Conservation (phyloP, 129 eudicot genomes). For the Flaveria ramosissima region DNA sequence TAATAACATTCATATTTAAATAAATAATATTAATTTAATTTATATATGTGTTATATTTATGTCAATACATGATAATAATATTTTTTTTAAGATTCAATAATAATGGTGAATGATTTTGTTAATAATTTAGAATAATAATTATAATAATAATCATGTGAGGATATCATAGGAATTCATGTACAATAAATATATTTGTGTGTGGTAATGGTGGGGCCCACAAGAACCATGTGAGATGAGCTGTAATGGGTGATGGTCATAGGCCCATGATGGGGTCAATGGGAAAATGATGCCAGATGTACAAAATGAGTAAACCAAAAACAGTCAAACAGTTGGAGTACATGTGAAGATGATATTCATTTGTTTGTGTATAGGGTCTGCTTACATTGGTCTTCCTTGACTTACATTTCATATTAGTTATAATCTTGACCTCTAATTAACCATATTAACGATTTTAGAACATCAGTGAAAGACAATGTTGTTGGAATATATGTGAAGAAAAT, state of each 20-base stretch:
- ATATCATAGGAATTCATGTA: constrained; percentile 24
- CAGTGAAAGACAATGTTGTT: not conserved
- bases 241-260: constrained; percentile 38
- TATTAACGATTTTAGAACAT: not conserved
- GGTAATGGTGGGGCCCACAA: constrained; percentile 38
- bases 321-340: constrained; percentile 50
- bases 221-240: constrained; percentile 76
- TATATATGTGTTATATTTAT: too few species aligned
- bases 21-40: too few species aligned
- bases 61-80: too few species aligned
- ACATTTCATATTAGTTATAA: not conserved
- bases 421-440: not conserved
- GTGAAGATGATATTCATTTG: constrained; percentile 42
- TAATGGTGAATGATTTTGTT: not conserved
- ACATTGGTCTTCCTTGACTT: constrained; percentile 23
- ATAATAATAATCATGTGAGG: constrained; percentile 4
- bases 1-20: not conserved
- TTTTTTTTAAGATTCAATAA: too few species aligned
- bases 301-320: constrained; percentile 43
- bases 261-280: constrained; percentile 52
- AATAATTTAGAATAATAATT: not conserved
- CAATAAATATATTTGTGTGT: constrained; percentile 11
- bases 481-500: not conserved
- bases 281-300: constrained; percentile 59
- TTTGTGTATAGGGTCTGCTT: constrained; percentile 33